Conservation (phyloP, 164 flowering plant genomes). For the Vitis amurensis region DNA sequence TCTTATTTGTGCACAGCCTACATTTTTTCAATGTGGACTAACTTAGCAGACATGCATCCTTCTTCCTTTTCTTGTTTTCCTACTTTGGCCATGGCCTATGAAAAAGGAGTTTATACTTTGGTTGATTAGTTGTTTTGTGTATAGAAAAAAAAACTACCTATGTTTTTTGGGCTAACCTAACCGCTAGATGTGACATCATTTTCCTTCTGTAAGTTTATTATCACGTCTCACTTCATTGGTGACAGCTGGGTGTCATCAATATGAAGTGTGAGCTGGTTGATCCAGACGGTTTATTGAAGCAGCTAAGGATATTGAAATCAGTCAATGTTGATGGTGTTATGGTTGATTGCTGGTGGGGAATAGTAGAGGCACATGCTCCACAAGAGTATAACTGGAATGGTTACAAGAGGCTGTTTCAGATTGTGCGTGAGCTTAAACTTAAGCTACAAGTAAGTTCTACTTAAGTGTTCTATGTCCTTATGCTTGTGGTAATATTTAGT, state of each 20-base stretch:
- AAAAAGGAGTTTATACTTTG: no score
- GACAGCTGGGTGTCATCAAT: conserved; percentile 82
- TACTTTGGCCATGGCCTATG: no score
- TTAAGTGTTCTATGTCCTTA: neutral
- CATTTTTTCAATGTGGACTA: neutral
- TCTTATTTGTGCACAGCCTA: neutral
- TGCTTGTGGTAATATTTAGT: neutral
- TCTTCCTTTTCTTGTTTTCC: no score
- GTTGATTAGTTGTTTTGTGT: neutral
- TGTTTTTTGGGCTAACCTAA: neutral
- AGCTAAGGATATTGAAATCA: conserved; percentile 73
- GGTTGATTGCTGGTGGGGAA: conserved; percentile 99
- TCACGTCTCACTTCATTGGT: conserved; percentile 7
- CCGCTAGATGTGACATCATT: neutral
- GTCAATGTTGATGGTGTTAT: conserved; percentile 82
- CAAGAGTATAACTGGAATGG: conserved; percentile 92
- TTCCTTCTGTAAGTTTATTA: neutral
- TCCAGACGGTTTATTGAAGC: conserved; percentile 77
- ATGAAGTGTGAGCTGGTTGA: conserved; percentile 86
- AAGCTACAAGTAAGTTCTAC: conserved; percentile 69
- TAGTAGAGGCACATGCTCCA: conserved; percentile 90
- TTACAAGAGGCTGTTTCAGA: conserved; percentile 78
- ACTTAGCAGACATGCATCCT: no score
- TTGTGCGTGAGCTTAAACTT: conserved; percentile 76
- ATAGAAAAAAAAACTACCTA: no score